Conservation (phyloP, 441 rosid species). For the Flueggea neowawraea region DNA sequence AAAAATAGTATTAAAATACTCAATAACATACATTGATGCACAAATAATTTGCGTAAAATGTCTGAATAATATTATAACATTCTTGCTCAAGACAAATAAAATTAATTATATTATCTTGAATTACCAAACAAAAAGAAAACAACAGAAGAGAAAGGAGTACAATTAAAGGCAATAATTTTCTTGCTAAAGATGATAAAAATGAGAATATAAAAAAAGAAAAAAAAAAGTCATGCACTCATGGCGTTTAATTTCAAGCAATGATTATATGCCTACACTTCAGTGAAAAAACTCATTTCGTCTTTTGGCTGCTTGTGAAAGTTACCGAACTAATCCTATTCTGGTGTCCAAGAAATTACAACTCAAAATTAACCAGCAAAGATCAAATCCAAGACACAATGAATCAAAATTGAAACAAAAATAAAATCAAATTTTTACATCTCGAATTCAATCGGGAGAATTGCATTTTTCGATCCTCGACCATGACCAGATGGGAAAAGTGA, state of each 20-base stretch:
- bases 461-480: slow-evolving; percentile 41
- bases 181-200: too few relatives aligned
- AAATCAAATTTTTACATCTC: slow-evolving; percentile 24
- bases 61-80: too few relatives aligned
- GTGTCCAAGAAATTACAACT: too few relatives aligned
- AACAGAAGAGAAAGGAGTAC: too few relatives aligned
- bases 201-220: too few relatives aligned
- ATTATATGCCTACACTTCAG: slow-evolving; percentile 32
- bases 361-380: too few relatives aligned
- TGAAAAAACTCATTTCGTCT: neutral
- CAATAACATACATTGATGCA: slow-evolving; percentile 24
- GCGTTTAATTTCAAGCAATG: slow-evolving; percentile 18
- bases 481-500: slow-evolving; percentile 49
- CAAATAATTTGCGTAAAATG: neutral
- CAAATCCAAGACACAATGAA: too few relatives aligned
- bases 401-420: neutral
- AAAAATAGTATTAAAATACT: too few relatives aligned
- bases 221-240: neutral
- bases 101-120: neutral
- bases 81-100: neutral
- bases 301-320: too few relatives aligned
- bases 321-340: too few relatives aligned
- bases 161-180: too few relatives aligned
- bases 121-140: too few relatives aligned
- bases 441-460: slow-evolving; percentile 43